Evolutionary conservation across 2,329 filamentous ascomycete genomes (phyloP).

Genomic region (Penicillium frequentans): DNA sequence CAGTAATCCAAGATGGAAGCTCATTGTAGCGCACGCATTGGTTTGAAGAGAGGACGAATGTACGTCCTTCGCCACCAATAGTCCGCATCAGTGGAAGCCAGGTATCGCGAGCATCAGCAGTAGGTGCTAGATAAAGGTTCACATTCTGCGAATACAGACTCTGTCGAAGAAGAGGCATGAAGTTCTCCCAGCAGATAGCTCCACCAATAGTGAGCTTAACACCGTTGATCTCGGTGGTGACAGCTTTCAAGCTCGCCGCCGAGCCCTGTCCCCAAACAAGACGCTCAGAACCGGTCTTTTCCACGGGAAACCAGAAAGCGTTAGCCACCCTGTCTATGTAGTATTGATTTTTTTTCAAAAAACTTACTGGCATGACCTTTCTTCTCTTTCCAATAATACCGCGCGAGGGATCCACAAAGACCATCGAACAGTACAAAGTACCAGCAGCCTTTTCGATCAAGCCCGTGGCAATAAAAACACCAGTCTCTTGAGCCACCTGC

Average conservation of each 20-base stretch:
- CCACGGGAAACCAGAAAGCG: not conserved
- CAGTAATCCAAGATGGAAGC: constrained; percentile 58
- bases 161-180: constrained; percentile 87
- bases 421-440: constrained; percentile 76
- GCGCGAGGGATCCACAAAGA: constrained; percentile 75
- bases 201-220: constrained; percentile 77
- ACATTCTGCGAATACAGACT: constrained; percentile 85
- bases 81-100: constrained; percentile 85
- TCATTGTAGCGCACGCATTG: constrained; percentile 68
- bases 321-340: not conserved
- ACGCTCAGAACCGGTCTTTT: constrained; percentile 72
- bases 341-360: not conserved
- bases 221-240: constrained; percentile 76
- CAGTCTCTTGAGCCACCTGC: constrained; percentile 70
- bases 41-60: constrained; percentile 83
- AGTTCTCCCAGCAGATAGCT: constrained; percentile 96
- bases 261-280: constrained; percentile 88
- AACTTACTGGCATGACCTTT: constrained; percentile 82
- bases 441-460: constrained; percentile 78
- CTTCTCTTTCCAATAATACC: constrained; percentile 81
- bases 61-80: constrained; percentile 75
- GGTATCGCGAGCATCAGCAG: constrained; percentile 78
- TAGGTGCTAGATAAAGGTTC: constrained; percentile 87
- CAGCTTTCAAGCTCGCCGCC: constrained; percentile 73
- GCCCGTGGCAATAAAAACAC: constrained; percentile 79